Base-by-base conservation (phyloP, 2,329 filamentous ascomycete species). In the Pyrenochaeta sp. region DNA sequence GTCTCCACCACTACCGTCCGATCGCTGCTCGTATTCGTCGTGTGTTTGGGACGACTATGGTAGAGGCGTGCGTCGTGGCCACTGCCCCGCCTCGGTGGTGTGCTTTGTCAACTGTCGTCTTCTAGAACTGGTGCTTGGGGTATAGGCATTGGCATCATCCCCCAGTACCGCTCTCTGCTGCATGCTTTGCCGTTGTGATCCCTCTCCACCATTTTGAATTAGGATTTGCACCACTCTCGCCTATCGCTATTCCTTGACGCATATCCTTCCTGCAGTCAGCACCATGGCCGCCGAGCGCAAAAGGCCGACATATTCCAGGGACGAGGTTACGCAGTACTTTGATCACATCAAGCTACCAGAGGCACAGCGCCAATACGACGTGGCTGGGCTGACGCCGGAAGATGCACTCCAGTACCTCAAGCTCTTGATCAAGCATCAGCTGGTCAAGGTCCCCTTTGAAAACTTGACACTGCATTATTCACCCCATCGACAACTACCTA, bases 391-490 rank as follows among this genome's bases (percentile, higher is more conserved):
- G 43, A 49, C 33, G 7, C 52, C 67, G 21, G 58, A 62, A 9
- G 62, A 67, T 21, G 55, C 67, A 4, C 55, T 76, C 12, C 42
- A 51, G 2, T 75, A 74, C 48, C 65, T 77, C 2, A 51, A 57
- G 2, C 45, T 66, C 7, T 56, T 77, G 20, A 72, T 75, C 33
- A 72, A 67, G 36, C 64, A 67, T 29, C 82, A 85, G 45, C 67
- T 85, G 6, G 71, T 74, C 17, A 67, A 75, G 10, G 76, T 86
- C 7, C 82, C 83, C 0, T 87, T 85, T 68, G 84, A 85, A 23
- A 87, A 86, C 56, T 72, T 86, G 10, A 77, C 74, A 1, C 72
- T 87, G 36, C 85, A 87, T 63, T 77, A 77, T 45, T 75, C 74
- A 11, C 54, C 57, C 18, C 70, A 75, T 45, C 72, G 65, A 30